Evolutionary conservation across 2,329 filamentous ascomycete genomes (phyloP), one percentile per base, ranked within the genome.

Genomic region (Ascochyta fabae): DNA sequence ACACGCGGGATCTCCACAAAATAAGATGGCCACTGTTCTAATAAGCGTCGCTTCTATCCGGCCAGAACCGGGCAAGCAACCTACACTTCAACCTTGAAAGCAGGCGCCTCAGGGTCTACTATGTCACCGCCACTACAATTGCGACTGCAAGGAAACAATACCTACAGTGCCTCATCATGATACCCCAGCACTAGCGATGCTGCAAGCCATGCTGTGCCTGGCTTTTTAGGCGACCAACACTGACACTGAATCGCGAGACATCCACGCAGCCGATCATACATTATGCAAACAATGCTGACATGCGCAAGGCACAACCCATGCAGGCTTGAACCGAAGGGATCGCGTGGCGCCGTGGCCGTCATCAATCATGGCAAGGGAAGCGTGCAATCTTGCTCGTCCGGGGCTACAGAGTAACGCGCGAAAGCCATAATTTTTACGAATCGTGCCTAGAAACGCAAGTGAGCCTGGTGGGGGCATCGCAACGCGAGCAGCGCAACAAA

Each of bases 1-100:
- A 39, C 31, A 46, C 8, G 33, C 22, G 15, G 29, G 7, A 43
- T 42, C 48, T 27, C 53, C 48, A 56, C 38, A 51, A 47, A 55
- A 50, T 26, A 35, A 40, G 16, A 19, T 39, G 45, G 19, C 35
- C 16, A 31, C 36, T 38, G 31, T 47, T 51, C 47, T 34, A 13
- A 35, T 8, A 16, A 31, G 12, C 3, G 12, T 31, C 29, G 29
- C 29, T 31, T 13, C 29, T 12, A 29, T 10, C 27, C 27, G 27
- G 27, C 27, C 9, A 29, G 3, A 9, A 10, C 27, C 27, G 8
- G 29, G 46, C 27, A 0, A 47, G 47, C 52, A 39, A 19, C 23
- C 7, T 46, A 19, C 19, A 19, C 12, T 36, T 50, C 53, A 56
- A 47, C 47, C 36, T 27, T 42, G 5, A 47, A 47, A n/a, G 16